phyloP scores from a whole-genome alignment of 176 grass and related monocot species.

The Juncus inflexus region DNA sequence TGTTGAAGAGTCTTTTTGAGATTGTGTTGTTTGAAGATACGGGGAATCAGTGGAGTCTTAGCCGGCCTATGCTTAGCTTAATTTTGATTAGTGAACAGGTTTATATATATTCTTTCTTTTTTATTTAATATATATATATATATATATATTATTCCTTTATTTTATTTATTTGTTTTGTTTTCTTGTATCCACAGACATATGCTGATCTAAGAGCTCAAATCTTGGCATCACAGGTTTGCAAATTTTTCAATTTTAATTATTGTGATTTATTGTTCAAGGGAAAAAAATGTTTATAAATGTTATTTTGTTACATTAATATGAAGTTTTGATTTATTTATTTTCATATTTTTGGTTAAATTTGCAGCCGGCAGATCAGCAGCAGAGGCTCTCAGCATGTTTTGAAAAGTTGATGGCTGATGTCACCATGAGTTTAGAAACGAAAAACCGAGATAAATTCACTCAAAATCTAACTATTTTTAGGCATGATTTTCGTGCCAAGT shows the following conservation, averaged over 20 bases:
- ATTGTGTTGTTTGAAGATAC: slow-evolving; percentile 95
- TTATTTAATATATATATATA: not conserved
- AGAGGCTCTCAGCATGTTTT: slow-evolving; percentile 81
- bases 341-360: slow-evolving; percentile 8
- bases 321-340: too few species aligned
- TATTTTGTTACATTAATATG: slow-evolving; percentile 2
- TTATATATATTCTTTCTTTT: not conserved
- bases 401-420: slow-evolving; percentile 96
- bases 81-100: slow-evolving; percentile 99
- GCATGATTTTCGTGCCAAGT: slow-evolving; percentile 88
- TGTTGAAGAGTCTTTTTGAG: slow-evolving; percentile 97
- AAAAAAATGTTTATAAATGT: not conserved
- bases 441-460: slow-evolving; percentile 96
- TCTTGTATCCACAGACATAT: slow-evolving; percentile 62
- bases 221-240: slow-evolving; percentile 90
- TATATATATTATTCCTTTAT: too few species aligned
- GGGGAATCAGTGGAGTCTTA: slow-evolving; percentile 99
- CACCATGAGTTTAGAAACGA: slow-evolving; percentile 84
- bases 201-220: slow-evolving; percentile 80
- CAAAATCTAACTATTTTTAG: slow-evolving; percentile 93
- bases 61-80: slow-evolving; percentile 94
- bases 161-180: not conserved
- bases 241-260: not conserved
- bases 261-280: too few species aligned
- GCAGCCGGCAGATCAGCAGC: slow-evolving; percentile 81